Percentiles rank a stretch among this genome's conserved stretches.
phyloP scores from a whole-genome alignment of 179 eudicot genomes.

The Spergularia azorica region DNA sequence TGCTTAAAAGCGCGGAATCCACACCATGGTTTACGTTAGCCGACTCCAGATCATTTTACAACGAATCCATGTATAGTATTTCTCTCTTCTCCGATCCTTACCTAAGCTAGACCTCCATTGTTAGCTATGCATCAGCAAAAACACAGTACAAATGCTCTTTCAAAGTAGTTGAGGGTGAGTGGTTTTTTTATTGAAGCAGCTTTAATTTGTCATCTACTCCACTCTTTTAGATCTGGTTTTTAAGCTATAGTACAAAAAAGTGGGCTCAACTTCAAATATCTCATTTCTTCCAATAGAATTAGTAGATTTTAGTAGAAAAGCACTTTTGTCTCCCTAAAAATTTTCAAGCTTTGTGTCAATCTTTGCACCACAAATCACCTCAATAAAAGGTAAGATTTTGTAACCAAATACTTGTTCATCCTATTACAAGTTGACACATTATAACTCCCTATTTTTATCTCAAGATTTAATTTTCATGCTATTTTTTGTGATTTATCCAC shows the following conservation, averaged over 20 bases:
- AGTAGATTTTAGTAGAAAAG: no score
- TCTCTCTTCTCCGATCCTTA: no score
- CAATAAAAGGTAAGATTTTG: conserved; percentile 11
- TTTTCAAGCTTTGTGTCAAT: conserved; percentile 2
- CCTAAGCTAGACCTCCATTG: no score
- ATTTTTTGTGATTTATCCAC: not conserved
- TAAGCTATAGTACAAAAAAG: not conserved
- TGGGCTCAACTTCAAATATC: conserved; percentile 24
- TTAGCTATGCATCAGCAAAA: not conserved
- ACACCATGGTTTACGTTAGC: no score
- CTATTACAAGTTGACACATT: not conserved
- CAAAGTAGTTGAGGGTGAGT: not conserved
- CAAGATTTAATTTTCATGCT: not conserved
- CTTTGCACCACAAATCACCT: conserved; percentile 20
- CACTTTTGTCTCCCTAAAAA: no score
- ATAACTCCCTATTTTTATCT: not conserved
- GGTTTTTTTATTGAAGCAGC: not conserved
- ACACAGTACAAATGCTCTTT: not conserved
- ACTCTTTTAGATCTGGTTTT: conserved; percentile 11
- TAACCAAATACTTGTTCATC: conserved; percentile 10
- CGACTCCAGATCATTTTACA: no score
- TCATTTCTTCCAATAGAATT: not conserved
- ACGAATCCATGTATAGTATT: no score
- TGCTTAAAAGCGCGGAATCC: no score
- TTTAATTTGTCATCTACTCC: no score